Evolutionary conservation across 345 rosid species (phyloP), one percentile per base, ranked within the genome.

Genomic region (Diplotaxis tenuifolia): DNA sequence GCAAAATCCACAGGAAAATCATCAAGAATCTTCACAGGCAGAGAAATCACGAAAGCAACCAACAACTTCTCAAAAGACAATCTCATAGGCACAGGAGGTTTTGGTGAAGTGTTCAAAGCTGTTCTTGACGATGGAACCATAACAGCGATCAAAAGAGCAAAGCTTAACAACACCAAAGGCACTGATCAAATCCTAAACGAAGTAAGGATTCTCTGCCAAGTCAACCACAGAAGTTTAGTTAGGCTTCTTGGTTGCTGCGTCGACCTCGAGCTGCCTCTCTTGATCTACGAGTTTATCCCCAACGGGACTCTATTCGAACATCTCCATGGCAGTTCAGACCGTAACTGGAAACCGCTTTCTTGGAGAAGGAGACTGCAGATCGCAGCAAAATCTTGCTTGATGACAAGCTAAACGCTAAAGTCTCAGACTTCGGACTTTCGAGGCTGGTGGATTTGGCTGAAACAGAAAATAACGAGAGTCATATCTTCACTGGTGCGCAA

Each of bases 31-130:
- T 84, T 86, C 80, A 78, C 82, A 0, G 79, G 83, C 19, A 82
- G 82, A 28, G 87, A 88, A 31, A 76, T 88, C 31, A 67, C 55
- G 7, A 84, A 79, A 73, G 90, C 90, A 49, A 84, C 93, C 16
- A 68, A 65, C 73, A 84, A 83, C 65, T 88, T 88, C 83, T 86
- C 90, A 42, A 76, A 73, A 55, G 83, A 72, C 29, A 79, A 83
- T 29, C 84, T 84, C 34, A 75, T 88, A 10, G 93, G 90, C 31
- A 36, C 83, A 0, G 90, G 90, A 40, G 90, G 93, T 14, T 88
- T 84, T 3, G 88, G 93, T 0, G 90, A 86, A 74, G 93, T 88
- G 25, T 86, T 78, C 75, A 86, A 83, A 62, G 92, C 88, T 16
- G 68, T 76, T 68, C 85, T 82, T 47, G 86, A 86, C 0, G 84